Evolutionary conservation across 805 yeast genomes (phyloP), one percentile per base, ranked within the genome.

Genomic region (Yamadazyma ubonensis): DNA sequence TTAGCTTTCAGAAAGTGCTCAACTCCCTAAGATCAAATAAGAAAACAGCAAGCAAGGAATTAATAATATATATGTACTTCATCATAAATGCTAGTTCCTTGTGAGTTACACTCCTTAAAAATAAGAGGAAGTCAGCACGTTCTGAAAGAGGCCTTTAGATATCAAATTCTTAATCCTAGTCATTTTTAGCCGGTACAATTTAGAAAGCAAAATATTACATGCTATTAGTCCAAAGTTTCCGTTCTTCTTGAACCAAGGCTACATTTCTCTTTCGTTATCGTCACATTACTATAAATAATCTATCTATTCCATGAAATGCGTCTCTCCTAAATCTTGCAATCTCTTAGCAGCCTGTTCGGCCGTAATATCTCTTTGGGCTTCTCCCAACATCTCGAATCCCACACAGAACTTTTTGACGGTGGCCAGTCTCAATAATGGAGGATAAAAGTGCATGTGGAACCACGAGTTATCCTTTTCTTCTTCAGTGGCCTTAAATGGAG

Each of bases 391-490:
- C 59, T 79, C 86, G 50, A 80, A 83, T 1, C 90, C 91, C 19
- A 83, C 91, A 52, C 81, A 68, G 62, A 83, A 83, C 61, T 83
- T 83, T 55, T 79, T 75, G 10, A 83, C 88, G 0, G 88, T 78
- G 12, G 91, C 88, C 7, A 84, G 76, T 44, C 90, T 70, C 50
- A 83, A 68, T 48, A 83, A 67, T 6, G 91, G 91, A 31, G 91
- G 90, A 55, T 84, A 83, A 61, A 83, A 83, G 59, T 83, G 88
- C 74, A 83, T 76, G 50, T 83, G 86, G 58, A 84, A 78, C 68
- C 76, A 68, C 20, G 67, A 57, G 14, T 62, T 55, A 12, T 74
- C 51, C 39, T 70, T 71, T 33, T 66, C 73, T n/a, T 60, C 67
- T 1, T 62, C 56, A 10, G 71, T 59, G 12, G 63, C 61, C 35